These are phyloP conservation scores for Nicotiana tabacum DNA, from an alignment of 257 asterid species.

Conservation along the genomic window DNA sequence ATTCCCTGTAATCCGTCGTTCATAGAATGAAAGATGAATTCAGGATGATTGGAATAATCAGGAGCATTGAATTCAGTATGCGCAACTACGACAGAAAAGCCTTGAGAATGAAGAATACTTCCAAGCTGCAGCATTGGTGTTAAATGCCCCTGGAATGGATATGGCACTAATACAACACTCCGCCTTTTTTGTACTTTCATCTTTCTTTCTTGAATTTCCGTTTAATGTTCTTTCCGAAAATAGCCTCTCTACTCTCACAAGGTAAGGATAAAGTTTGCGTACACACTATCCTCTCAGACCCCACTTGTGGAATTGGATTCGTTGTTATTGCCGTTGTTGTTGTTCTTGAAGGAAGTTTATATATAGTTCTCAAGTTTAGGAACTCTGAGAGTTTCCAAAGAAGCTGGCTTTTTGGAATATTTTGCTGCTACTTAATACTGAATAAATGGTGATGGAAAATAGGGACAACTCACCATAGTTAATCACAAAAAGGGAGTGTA, in stretches of 20 bases:
- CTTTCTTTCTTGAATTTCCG: background rate
- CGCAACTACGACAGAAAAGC: conserved; percentile 32
- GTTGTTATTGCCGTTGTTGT: too few species aligned
- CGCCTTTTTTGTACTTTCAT: background rate
- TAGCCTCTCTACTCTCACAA: too few species aligned
- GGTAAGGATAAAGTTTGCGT: too few species aligned
- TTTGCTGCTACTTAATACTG: background rate
- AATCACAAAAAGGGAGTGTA: background rate
- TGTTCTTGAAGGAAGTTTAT: background rate
- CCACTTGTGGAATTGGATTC: too few species aligned
- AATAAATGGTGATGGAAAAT: background rate
- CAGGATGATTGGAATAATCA: conserved; percentile 31
- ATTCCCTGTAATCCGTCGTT: conserved; percentile 6
- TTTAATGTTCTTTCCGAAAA: too few species aligned
- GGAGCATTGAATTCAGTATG: conserved; percentile 41
- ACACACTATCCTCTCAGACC: too few species aligned
- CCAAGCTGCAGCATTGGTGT: conserved; percentile 48
- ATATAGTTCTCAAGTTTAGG: background rate
- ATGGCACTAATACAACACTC: conserved; percentile 26
- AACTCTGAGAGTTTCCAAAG: too few species aligned
- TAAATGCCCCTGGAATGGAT: conserved; percentile 46
- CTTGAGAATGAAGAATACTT: conserved; percentile 33
- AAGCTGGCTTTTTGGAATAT: background rate
- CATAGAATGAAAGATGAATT: conserved; percentile 26
- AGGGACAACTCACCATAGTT: background rate